A percentile compares a stretch with the other conserved stretches of the same genome.
Conservation (phyloP, 148 eudicot species). For the Silene latifolia region DNA sequence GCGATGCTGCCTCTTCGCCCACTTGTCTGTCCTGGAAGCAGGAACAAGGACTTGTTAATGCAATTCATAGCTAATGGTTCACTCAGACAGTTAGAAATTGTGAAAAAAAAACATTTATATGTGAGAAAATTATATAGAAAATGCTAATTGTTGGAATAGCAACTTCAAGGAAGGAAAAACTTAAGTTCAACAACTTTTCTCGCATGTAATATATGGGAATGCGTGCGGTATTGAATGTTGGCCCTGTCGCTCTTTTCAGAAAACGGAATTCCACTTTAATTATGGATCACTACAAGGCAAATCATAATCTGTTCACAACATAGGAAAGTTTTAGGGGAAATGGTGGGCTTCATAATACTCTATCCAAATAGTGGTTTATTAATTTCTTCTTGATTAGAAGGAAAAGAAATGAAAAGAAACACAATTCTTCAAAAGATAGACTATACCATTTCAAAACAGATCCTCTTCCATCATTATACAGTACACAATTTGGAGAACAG, state of each 20-base stretch:
- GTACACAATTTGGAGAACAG: not conserved
- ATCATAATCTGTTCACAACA: not conserved
- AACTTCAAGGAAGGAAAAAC: not conserved
- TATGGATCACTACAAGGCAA: not conserved
- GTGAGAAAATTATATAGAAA: not conserved
- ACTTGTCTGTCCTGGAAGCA: slow-evolving; percentile 86
- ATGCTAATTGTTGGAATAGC: not conserved
- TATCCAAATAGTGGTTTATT: too few relatives aligned
- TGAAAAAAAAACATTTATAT: not conserved
- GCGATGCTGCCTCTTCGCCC: slow-evolving; percentile 94
- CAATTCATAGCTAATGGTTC: not conserved
- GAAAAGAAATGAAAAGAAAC: not conserved
- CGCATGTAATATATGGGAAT: not conserved
- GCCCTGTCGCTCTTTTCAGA: not conserved
- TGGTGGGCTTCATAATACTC: too few relatives aligned
- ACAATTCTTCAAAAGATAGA: too few relatives aligned
- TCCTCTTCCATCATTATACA: slow-evolving; percentile 99
- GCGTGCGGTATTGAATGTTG: not conserved
- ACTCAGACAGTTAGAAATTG: not conserved
- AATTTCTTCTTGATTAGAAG: not conserved
- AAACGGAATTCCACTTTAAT: not conserved
- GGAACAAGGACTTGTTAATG: slow-evolving; percentile 8
- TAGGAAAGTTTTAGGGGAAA: too few relatives aligned
- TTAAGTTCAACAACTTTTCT: not conserved
- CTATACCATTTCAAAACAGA: slow-evolving; percentile 87